Evolutionary conservation across 805 yeast species (phyloP).

Genomic region (Ogataea zsoltii): DNA sequence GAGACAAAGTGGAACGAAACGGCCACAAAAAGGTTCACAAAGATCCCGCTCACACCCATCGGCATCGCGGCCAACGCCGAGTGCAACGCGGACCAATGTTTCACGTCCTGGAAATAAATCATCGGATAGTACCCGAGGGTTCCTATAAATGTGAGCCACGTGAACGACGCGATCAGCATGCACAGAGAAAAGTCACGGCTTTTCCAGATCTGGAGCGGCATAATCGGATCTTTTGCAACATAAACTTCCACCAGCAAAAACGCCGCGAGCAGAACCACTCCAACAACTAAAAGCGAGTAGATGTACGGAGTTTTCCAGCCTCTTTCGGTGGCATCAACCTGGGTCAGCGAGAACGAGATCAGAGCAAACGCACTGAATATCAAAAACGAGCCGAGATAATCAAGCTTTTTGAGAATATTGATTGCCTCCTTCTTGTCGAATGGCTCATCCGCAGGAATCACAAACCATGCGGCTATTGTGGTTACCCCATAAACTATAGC

Average conservation of each 20-base stretch:
- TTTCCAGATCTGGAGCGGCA: constrained; percentile 43
- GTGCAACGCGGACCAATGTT: constrained; percentile 35
- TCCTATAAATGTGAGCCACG: constrained; percentile 41
- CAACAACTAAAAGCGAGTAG: constrained; percentile 38
- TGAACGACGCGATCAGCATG: constrained; percentile 34
- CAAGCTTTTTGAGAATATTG: constrained; percentile 28
- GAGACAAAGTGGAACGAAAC: constrained; percentile 39
- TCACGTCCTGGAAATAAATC: constrained; percentile 40
- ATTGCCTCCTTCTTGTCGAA: constrained; percentile 16
- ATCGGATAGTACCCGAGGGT: constrained; percentile 36
- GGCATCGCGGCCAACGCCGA: constrained; percentile 41
- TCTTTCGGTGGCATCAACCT: constrained; percentile 37
- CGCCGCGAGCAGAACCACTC: constrained; percentile 30
- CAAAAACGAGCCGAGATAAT: constrained; percentile 40
- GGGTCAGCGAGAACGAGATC: constrained; percentile 41
- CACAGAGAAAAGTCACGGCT: constrained; percentile 36
- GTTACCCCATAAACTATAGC: constrained; percentile 37
- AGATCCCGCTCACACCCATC: constrained; percentile 38
- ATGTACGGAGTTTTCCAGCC: constrained; percentile 47
- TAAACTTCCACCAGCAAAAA: constrained; percentile 38
- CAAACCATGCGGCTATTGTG: constrained; percentile 22
- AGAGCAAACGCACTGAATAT: constrained; percentile 36
- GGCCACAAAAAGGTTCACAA: constrained; percentile 42
- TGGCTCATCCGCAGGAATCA: constrained; percentile 36
- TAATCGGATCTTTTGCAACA: constrained; percentile 37